phyloP scores from a whole-genome alignment of 208 protist species.

The Crithidia bombi region DNA sequence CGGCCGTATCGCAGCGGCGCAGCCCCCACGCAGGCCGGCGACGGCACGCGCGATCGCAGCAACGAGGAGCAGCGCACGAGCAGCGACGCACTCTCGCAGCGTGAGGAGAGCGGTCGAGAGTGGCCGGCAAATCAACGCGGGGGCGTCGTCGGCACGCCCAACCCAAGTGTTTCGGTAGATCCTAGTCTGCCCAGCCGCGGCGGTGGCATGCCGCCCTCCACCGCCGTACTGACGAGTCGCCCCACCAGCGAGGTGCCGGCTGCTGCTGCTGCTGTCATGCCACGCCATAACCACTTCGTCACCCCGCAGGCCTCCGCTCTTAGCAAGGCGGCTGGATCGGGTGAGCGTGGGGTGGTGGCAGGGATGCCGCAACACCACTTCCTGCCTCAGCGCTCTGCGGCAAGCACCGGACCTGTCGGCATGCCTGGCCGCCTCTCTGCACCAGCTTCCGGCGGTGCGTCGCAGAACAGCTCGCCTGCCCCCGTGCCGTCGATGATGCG shows the following conservation, averaged over 20 bases:
- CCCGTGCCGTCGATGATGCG: slow-evolving; percentile 13
- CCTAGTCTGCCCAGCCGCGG: background rate
- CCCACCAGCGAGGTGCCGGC: slow-evolving; percentile 3
- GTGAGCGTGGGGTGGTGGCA: slow-evolving; percentile 16
- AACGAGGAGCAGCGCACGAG: slow-evolving; percentile 19
- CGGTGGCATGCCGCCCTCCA: background rate
- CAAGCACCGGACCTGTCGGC: slow-evolving; percentile 9
- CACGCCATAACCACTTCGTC: slow-evolving; percentile 29
- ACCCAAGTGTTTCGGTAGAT: background rate
- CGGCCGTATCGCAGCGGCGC: slow-evolving; percentile 35
- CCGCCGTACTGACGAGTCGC: slow-evolving; percentile 1
- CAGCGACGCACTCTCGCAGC: slow-evolving; percentile 22
- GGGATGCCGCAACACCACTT: slow-evolving; percentile 24
- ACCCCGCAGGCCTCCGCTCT: slow-evolving; percentile 1
- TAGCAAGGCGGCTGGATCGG: background rate
- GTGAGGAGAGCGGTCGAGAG: slow-evolving; percentile 26
- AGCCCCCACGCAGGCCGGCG: slow-evolving; percentile 1
- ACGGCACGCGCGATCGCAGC: slow-evolving; percentile 23
- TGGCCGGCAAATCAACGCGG: slow-evolving; percentile 15
- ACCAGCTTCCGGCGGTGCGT: background rate
- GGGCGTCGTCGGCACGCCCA: slow-evolving; percentile 3
- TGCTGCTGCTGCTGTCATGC: slow-evolving; percentile 3
- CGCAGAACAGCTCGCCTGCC: slow-evolving; percentile 8
- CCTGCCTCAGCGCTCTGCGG: slow-evolving; percentile 12
- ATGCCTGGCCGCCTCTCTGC: slow-evolving; percentile 14